Evolutionary conservation across 23 red algal genomes (phyloP).

Genomic region (Agarophyton chilense): DNA sequence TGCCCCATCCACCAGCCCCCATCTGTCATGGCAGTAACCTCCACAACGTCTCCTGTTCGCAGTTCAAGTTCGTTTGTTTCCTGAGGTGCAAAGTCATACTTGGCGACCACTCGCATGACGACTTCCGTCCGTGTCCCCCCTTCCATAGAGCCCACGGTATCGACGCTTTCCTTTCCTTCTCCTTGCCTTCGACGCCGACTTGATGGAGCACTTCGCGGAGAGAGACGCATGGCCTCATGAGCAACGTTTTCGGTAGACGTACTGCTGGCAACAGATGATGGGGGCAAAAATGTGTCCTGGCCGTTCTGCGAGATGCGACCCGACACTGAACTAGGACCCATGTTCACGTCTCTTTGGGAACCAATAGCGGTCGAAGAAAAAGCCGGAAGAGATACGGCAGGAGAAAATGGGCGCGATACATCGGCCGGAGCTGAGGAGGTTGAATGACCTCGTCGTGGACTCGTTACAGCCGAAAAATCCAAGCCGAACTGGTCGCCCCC

Average conservation of each 20-base stretch:
- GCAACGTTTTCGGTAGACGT: slow-evolving; percentile 59
- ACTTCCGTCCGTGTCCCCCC: slow-evolving; percentile 33
- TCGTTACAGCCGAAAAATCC: slow-evolving; percentile 30
- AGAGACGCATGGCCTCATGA: slow-evolving; percentile 6
- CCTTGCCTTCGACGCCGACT: slow-evolving; percentile 28
- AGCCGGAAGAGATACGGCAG: not conserved
- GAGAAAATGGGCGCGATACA: slow-evolving; percentile 8
- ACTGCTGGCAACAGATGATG: slow-evolving; percentile 61
- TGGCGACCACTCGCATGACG: slow-evolving; percentile 43
- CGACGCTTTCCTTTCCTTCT: slow-evolving; percentile 47
- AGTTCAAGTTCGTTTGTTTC: slow-evolving; percentile 73
- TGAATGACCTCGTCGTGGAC: slow-evolving; percentile 49
- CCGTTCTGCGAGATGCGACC: slow-evolving; percentile 19
- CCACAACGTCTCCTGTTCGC: slow-evolving; percentile 57
- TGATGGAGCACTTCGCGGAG: not conserved
- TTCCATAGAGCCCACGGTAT: slow-evolving; percentile 46
- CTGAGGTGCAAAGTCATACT: slow-evolving; percentile 69
- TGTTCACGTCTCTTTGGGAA: slow-evolving; percentile 21
- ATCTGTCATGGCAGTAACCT: slow-evolving; percentile 55
- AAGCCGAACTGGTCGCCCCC: slow-evolving; percentile 1
- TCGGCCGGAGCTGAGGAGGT: slow-evolving; percentile 52
- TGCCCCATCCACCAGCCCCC: slow-evolving; percentile 77
- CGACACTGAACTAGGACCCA: slow-evolving; percentile 19
- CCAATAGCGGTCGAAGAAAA: not conserved
- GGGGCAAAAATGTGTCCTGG: slow-evolving; percentile 8